Base-by-base conservation (phyloP, 495 filamentous ascomycete species). In the Aspergillus steynii region DNA sequence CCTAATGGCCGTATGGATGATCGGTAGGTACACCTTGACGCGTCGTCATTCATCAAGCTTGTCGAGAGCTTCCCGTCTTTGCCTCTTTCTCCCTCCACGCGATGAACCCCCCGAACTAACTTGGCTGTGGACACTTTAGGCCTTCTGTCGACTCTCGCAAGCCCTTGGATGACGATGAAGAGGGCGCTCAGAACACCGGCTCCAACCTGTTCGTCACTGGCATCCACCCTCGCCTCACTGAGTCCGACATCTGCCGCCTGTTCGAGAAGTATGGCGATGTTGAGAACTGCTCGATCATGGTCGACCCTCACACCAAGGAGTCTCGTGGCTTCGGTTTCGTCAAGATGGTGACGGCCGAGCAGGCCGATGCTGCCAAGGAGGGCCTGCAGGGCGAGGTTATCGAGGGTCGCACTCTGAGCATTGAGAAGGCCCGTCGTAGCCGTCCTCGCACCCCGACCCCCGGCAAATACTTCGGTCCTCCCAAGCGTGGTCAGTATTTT, bases 301-400 rank as follows among this genome's bases (percentile, higher is more conserved):
- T 93, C 68, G 96, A 98, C 73, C 95, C 95, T 58, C 96, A 98
- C 75, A 93, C 90, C 65, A 93, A 96, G 79, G 96, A 98, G 77
- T 97, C 93, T 64, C 96, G 95, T 81, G 95, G 95, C 66, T 99
- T 99, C 66, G 95, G 96, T 58, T 99, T 99, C 80, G 96, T 99
- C 73, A 98, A 98, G 82, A 97, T 98, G 93, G 86, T 88, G 47
- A 96, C 91, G 60, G 83, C 89, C 31, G 94, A 98, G 60, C 89
- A 93, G 73, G 95, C 95, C 55, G 93, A 97, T 77, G 93, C 93
- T 65, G 96, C 96, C 65, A 96, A 96, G 80, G 96, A 98, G 61
- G 92, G 90, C 59, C 81, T 99, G 50, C 93, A 97, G 77, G 93
- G 95, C 71, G 95, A 97, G 77, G 86, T 91, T 61, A 92, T 97